These are phyloP conservation scores for Cladosporium sp. DNA, from an alignment of 2,329 filamentous ascomycete genomes.

Conservation along the genomic window DNA sequence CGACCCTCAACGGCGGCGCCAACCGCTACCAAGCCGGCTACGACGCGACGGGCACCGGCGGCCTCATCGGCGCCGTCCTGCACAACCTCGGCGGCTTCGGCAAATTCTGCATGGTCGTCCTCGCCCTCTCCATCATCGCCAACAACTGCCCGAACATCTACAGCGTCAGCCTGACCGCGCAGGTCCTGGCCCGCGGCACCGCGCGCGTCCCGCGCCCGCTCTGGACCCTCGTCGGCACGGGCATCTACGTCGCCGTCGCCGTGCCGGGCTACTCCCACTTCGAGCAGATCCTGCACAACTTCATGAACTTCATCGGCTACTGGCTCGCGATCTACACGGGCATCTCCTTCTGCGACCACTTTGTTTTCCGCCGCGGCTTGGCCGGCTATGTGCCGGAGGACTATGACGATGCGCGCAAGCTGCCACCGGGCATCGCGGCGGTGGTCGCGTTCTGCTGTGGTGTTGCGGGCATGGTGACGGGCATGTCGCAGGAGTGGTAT, in stretches of 20 bases:
- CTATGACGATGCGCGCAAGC: slow-evolving; percentile 51
- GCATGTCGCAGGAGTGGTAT: slow-evolving; percentile 65
- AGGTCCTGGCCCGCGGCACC: slow-evolving; percentile 55
- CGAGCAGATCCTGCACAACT: slow-evolving; percentile 59
- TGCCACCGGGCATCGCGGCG: slow-evolving; percentile 61
- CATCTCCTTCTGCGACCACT: slow-evolving; percentile 60
- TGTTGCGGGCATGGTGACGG: slow-evolving; percentile 58
- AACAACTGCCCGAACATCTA: slow-evolving; percentile 51
- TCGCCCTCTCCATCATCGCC: slow-evolving; percentile 40
- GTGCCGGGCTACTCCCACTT: slow-evolving; percentile 65
- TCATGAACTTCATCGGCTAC: slow-evolving; percentile 58
- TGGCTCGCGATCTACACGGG: slow-evolving; percentile 70
- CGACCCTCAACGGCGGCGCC: slow-evolving; percentile 45
- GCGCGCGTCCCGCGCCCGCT: slow-evolving; percentile 60
- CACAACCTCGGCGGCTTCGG: slow-evolving; percentile 61
- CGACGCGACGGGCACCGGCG: slow-evolving; percentile 53
- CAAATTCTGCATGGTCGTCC: slow-evolving; percentile 55
- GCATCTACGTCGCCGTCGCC: slow-evolving; percentile 60
- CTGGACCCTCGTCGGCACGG: slow-evolving; percentile 58
- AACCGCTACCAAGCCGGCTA: slow-evolving; percentile 55
- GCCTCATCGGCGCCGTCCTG: slow-evolving; percentile 60
- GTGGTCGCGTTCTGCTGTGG: slow-evolving; percentile 58
- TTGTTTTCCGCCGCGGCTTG: slow-evolving; percentile 60
- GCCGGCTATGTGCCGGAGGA: slow-evolving; percentile 52
- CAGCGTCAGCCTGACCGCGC: slow-evolving; percentile 59